Evolutionary conservation across 2,329 filamentous ascomycete species (phyloP).

Genomic region (Ophiognomonia clavigignenti-juglandacearum): DNA sequence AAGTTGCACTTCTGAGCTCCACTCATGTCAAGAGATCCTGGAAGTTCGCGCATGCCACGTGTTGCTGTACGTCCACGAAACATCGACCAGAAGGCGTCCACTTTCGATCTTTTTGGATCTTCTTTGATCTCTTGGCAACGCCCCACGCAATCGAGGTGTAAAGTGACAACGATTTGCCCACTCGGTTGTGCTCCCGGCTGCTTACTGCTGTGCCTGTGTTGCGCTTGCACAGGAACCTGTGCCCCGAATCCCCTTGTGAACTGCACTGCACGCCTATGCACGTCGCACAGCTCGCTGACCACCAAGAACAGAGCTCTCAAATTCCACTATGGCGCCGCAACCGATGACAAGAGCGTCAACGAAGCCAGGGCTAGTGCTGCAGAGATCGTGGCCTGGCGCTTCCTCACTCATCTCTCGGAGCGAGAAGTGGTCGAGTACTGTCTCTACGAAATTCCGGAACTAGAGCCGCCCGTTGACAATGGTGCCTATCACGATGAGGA

Average conservation of each 20-base stretch:
- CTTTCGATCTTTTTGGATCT: no score
- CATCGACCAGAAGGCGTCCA: no score
- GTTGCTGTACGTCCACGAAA: no score
- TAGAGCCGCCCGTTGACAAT: slow-evolving; percentile 19
- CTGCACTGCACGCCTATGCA: not conserved
- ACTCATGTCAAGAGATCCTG: not conserved
- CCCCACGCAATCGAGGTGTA: not conserved
- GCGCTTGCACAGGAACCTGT: no score
- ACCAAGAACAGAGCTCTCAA: slow-evolving; percentile 57
- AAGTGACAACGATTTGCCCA: not conserved
- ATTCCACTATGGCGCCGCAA: slow-evolving; percentile 64
- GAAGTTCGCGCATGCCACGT: no score
- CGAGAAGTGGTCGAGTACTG: slow-evolving; percentile 70
- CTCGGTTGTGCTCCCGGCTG: not conserved
- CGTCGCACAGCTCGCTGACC: slow-evolving; percentile 3
- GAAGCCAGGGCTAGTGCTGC: slow-evolving; percentile 68
- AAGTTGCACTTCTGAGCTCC: no score
- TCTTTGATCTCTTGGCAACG: no score
- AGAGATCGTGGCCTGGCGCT: slow-evolving; percentile 78
- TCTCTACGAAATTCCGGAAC: slow-evolving; percentile 63
- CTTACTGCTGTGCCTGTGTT: not conserved
- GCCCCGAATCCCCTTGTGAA: not conserved
- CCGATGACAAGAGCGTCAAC: slow-evolving; percentile 61
- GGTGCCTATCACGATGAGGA: slow-evolving; percentile 34
- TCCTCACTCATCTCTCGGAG: slow-evolving; percentile 66